These are phyloP conservation scores for Arthrobotrys megalospora DNA, from an alignment of 2,329 filamentous ascomycete species.

Conservation along the genomic window DNA sequence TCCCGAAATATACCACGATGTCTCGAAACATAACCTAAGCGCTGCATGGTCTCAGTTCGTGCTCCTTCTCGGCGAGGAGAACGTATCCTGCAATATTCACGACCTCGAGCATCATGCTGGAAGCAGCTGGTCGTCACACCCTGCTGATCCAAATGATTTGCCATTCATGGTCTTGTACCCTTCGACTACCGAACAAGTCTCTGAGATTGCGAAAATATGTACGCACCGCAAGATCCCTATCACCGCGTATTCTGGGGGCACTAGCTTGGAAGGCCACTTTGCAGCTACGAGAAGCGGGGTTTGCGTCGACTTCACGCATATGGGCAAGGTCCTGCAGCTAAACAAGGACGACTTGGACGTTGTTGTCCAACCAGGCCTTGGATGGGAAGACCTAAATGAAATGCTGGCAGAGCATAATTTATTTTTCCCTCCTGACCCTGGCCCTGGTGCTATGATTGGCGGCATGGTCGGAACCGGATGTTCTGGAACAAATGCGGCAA, in stretches of 20 bases:
- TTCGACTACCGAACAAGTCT: constrained; percentile 83
- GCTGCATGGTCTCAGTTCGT: constrained; percentile 80
- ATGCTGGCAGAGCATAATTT: constrained; percentile 79
- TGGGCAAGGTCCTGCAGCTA: constrained; percentile 84
- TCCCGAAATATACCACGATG: constrained; percentile 73
- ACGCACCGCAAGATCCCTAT: constrained; percentile 85
- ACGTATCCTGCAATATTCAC: constrained; percentile 75
- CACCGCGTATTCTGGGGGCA: constrained; percentile 88
- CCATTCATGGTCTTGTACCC: constrained; percentile 84
- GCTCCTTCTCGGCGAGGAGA: constrained; percentile 75
- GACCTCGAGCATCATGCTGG: constrained; percentile 74
- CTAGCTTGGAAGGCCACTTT: constrained; percentile 90
- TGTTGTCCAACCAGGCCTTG: constrained; percentile 83
- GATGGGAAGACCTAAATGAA: constrained; percentile 89
- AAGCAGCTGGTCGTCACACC: constrained; percentile 77
- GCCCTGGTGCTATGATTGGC: constrained; percentile 91
- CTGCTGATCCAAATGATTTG: constrained; percentile 68
- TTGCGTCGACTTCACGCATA: constrained; percentile 86
- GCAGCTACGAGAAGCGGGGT: constrained; percentile 85
- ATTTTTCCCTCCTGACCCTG: constrained; percentile 93
- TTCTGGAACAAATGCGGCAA: constrained; percentile 81
- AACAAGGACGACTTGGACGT: constrained; percentile 85
- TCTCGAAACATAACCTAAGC: constrained; percentile 76
- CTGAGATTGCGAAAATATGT: constrained; percentile 89
- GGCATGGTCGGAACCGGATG: constrained; percentile 83